These are phyloP conservation scores for Sordariomycetes sp. DNA, from an alignment of 2,329 filamentous ascomycete genomes.

Conservation along the genomic window DNA sequence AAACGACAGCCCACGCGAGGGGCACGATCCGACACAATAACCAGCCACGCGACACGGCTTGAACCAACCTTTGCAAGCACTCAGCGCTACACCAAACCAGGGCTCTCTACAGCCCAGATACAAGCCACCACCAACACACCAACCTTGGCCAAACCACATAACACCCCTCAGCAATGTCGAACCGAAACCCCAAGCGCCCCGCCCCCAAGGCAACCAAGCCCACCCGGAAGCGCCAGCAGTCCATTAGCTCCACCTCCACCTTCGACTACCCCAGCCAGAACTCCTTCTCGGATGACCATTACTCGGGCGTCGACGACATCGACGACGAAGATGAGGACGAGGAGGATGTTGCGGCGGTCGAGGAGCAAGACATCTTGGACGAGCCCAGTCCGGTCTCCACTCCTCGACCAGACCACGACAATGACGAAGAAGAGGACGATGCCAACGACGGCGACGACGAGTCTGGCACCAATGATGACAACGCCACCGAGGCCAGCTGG, in stretches of 20 bases:
- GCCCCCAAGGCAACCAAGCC: neutral
- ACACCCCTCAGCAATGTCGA: neutral
- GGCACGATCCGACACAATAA: too few species aligned
- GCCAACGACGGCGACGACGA: constrained; percentile 27
- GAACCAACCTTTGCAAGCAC: too few species aligned
- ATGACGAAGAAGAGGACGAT: constrained; percentile 21
- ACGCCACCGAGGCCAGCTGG: constrained; percentile 39
- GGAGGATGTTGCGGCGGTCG: constrained; percentile 65
- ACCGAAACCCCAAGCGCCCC: too few species aligned
- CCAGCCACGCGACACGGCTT: too few species aligned
- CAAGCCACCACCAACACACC: neutral
- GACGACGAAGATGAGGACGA: constrained; percentile 70
- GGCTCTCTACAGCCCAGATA: constrained; percentile 1
- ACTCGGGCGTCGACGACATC: constrained; percentile 70
- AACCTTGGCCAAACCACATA: neutral
- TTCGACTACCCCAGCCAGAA: constrained; percentile 55
- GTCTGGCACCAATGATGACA: constrained; percentile 26
- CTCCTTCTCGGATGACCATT: constrained; percentile 60
- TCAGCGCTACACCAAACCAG: too few species aligned
- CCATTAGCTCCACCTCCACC: constrained; percentile 45
- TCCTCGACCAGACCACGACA: constrained; percentile 39
- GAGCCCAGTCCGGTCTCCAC: constrained; percentile 30
- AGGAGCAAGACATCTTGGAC: constrained; percentile 64
- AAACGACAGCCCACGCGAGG: too few species aligned
- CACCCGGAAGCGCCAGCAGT: constrained; percentile 36